A percentile compares a stretch with the other conserved stretches of the same genome.
phyloP scores from a whole-genome alignment of 352 stramenopile species.

The Pythium sukuiense region DNA sequence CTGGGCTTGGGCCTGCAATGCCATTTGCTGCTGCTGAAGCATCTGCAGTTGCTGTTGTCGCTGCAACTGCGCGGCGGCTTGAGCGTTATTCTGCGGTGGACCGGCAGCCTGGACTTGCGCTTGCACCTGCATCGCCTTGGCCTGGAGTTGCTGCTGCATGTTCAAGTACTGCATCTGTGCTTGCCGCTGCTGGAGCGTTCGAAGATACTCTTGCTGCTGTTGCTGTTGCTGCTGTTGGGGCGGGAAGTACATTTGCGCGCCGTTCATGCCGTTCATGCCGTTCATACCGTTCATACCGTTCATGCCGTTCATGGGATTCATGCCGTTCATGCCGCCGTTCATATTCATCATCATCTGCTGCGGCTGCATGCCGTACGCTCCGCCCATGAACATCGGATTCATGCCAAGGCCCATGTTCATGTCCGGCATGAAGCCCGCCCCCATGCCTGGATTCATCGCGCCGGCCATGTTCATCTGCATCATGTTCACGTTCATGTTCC shows the following conservation, averaged over 20 bases:
- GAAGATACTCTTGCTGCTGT: slow-evolving; percentile 75
- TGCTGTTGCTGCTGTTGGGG: slow-evolving; percentile 56
- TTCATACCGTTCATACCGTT: slow-evolving; percentile 19
- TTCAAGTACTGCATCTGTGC: slow-evolving; percentile 38
- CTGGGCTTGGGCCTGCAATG: slow-evolving; percentile 17
- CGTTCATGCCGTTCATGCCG: slow-evolving; percentile 22
- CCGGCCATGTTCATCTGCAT: slow-evolving; percentile 4
- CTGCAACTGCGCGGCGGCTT: slow-evolving; percentile 21
- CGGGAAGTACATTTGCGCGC: slow-evolving; percentile 58
- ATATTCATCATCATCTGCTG: slow-evolving; percentile 63
- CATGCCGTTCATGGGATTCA: slow-evolving; percentile 18
- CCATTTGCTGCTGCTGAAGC: slow-evolving; percentile 36
- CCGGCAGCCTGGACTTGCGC: slow-evolving; percentile 14
- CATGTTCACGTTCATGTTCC: slow-evolving; percentile 37
- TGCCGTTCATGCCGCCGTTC: slow-evolving; percentile 5
- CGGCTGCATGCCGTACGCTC: slow-evolving; percentile 57
- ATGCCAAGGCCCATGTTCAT: slow-evolving; percentile 65
- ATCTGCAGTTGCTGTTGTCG: slow-evolving; percentile 32
- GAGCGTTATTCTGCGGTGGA: slow-evolving; percentile 15
- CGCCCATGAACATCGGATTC: slow-evolving; percentile 70
- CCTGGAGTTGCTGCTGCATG: slow-evolving; percentile 24
- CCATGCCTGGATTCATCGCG: slow-evolving; percentile 43
- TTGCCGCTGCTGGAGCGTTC: slow-evolving; percentile 52
- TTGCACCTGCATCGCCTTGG: slow-evolving; percentile 23
- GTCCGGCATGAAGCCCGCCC: slow-evolving; percentile 28